Conservation (phyloP, 1,284 basidiomycete genomes). For the Hymenochaete sp. region DNA sequence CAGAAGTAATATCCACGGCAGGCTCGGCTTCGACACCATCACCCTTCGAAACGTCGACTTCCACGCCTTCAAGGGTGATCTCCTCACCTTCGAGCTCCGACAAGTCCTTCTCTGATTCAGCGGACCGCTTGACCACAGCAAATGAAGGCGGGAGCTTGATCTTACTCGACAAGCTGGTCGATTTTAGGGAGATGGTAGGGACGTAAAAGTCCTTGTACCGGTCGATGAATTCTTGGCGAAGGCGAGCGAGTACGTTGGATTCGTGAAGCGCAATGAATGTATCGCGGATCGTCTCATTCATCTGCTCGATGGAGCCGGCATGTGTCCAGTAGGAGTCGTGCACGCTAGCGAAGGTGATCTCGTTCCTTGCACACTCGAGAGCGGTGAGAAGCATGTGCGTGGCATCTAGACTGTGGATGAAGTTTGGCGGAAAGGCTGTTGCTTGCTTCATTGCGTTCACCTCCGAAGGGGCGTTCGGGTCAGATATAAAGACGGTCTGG, state of each 20-base stretch:
- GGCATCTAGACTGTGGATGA: slow-evolving; percentile 95
- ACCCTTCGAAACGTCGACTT: not conserved
- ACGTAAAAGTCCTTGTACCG: slow-evolving; percentile 74
- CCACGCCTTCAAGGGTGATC: not conserved
- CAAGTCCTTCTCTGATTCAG: slow-evolving; percentile 25
- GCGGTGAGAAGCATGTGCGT: slow-evolving; percentile 99
- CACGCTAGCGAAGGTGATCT: slow-evolving; percentile 79
- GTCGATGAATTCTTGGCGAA: slow-evolving; percentile 47
- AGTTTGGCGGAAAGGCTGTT: slow-evolving; percentile 97
- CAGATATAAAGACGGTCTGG: slow-evolving; percentile 90
- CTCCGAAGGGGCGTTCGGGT: slow-evolving; percentile 73
- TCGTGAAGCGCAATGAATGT: slow-evolving; percentile 92
- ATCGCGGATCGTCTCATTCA: slow-evolving; percentile 86
- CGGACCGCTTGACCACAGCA: slow-evolving; percentile 33
- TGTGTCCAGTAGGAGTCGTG: slow-evolving; percentile 99
- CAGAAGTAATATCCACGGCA: not conserved
- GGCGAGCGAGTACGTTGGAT: slow-evolving; percentile 62
- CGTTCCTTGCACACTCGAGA: slow-evolving; percentile 63
- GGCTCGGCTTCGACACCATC: not conserved
- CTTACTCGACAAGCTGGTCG: slow-evolving; percentile 20
- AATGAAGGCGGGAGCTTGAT: slow-evolving; percentile 35
- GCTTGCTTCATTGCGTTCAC: slow-evolving; percentile 88
- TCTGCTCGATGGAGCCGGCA: slow-evolving; percentile 78
- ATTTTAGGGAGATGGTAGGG: slow-evolving; percentile 48
- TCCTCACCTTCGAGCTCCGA: slow-evolving; percentile 17